Base-by-base conservation (phyloP, 2,329 filamentous ascomycete species). In the Hypoxylon sp. region DNA sequence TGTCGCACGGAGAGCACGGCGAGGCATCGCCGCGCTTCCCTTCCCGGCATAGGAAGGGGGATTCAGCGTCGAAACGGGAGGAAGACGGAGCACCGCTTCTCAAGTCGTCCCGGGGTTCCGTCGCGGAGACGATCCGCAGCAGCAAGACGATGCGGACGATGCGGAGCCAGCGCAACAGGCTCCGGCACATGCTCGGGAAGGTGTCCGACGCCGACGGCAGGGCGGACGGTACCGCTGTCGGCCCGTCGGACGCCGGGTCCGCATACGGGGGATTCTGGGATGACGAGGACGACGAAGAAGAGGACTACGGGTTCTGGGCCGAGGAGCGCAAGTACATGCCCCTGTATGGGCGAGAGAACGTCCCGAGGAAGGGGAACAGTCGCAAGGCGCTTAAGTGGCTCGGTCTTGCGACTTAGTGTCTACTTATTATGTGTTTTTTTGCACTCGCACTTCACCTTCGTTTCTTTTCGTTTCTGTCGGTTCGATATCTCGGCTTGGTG, bases 321-420 rank as follows among this genome's bases (percentile, higher is more conserved):
- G 81, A 83, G 55, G 80, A 82, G 68, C 76, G 79, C 26, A 74
- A 80, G 35, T 76, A 84, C 26, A 82, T 84, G 79, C 82, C 82
- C 3, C 73, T 83, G 20, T 79, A 78, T 31, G 67, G 78, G 67
- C 71, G 72, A 52, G 77, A 73, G 56, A 58, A 66, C 2, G 65
- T 65, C 9, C 62, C 67, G 23, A 72, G 69, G 13, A 78, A 77
- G 67, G 76, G 74, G 1, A 79, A 77, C 54, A 81, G 75, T 46
- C 75, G 77, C 6, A 84, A 84, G 68, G 82, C 82, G 5, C 74
- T 83, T 48, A 83, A 81, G 68, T 83, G 82, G 67, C 73, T 84
- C 1, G 81, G 81, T 0, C 69, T 83, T 3, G 45, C 69, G n/a
- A 69, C 43, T 2, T 41, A 31, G 17, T 21, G 5, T 7, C 26